A percentile compares a stretch with the other conserved stretches of the same genome.
Conservation (phyloP, 2,329 filamentous ascomycete genomes). For the Diaporthe citri region DNA sequence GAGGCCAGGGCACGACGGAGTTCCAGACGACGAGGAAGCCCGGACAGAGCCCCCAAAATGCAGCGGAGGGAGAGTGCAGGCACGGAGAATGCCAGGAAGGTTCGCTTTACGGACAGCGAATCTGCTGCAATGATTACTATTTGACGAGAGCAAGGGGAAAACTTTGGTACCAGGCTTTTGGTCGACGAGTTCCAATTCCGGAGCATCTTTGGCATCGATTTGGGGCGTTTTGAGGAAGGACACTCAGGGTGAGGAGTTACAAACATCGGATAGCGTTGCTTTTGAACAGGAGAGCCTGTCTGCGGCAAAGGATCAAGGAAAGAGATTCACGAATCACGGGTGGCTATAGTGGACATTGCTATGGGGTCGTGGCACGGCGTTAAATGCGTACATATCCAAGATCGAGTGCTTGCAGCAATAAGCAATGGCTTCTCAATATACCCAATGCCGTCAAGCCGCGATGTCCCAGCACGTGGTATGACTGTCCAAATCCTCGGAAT, state of each 20-base stretch:
- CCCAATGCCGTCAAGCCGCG: constrained; percentile 25
- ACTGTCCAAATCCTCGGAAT: constrained; percentile 37
- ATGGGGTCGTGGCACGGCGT: background rate
- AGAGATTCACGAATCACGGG: background rate
- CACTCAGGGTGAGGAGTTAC: background rate
- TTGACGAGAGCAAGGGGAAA: constrained; percentile 7
- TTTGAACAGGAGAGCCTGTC: background rate
- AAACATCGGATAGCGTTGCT: background rate
- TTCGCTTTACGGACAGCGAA: constrained; percentile 58
- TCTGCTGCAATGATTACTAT: constrained; percentile 33
- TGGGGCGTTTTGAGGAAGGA: constrained; percentile 11
- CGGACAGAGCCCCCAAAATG: constrained; percentile 45
- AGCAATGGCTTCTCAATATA: constrained; percentile 30
- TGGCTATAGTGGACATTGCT: background rate
- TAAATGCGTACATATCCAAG: constrained; percentile 8
- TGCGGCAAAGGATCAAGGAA: background rate
- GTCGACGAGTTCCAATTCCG: background rate
- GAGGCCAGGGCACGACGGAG: constrained; percentile 70
- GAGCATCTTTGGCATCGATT: background rate
- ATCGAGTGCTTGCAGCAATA: background rate
- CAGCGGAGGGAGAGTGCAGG: constrained; percentile 46
- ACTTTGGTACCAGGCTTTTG: background rate
- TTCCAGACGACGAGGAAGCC: constrained; percentile 60
- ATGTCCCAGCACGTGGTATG: constrained; percentile 1
- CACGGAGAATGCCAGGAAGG: constrained; percentile 46